Evolutionary conservation across 352 stramenopile species (phyloP).

Genomic region (Globisporangium sylvaticum): DNA sequence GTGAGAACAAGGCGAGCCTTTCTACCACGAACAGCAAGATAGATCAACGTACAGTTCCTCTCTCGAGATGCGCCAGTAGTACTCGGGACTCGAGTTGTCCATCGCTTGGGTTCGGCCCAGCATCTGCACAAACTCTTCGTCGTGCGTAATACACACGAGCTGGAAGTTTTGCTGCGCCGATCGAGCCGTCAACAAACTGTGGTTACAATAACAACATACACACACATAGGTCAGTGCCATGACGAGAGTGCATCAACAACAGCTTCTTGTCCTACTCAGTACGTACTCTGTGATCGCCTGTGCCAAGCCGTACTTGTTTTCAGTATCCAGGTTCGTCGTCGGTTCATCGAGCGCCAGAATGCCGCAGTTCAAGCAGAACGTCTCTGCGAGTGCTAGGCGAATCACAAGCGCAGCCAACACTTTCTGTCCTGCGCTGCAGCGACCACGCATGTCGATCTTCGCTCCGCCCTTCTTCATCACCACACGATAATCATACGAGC

Average conservation of each 20-base stretch:
- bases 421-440: constrained; percentile 98
- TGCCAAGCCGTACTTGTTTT: constrained; percentile 94
- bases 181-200: constrained; percentile 93
- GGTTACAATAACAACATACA: constrained; percentile 8
- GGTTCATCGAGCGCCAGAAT: constrained; percentile 99
- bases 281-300: constrained; percentile 86
- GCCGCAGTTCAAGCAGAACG: constrained; percentile 98
- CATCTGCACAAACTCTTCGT: constrained; percentile 94
- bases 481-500: constrained; percentile 99
- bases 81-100: constrained; percentile 70
- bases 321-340: constrained; percentile 96
- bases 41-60: constrained; percentile 69
- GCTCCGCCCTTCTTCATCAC: constrained; percentile 97
- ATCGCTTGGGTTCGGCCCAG: constrained; percentile 76
- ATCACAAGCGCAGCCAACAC: constrained; percentile 96
- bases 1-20: constrained; percentile 4
- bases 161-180: constrained; percentile 98
- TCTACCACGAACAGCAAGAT: constrained; percentile 1
- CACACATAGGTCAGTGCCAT: background rate
- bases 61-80: constrained; percentile 78
- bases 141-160: constrained; percentile 99
- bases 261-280: background rate
- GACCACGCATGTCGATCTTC: constrained; percentile 98
- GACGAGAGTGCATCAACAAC: background rate
- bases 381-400: constrained; percentile 96